A percentile compares a stretch with the other conserved stretches of the same genome.
Conservation (phyloP, 768 basidiomycete species). For the Macrolepiota albuminosa region DNA sequence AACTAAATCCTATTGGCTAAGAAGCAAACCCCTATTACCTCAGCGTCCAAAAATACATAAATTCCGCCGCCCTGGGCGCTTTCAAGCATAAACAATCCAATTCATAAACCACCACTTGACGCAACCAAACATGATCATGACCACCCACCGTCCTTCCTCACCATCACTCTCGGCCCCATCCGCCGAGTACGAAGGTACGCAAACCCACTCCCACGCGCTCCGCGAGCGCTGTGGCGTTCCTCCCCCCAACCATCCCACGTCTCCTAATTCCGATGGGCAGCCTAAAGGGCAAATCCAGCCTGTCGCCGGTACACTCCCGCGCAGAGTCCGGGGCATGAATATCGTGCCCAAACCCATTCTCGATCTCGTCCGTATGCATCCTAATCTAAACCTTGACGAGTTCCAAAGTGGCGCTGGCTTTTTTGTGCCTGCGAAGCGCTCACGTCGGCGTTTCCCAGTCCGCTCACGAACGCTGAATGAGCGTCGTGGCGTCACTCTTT, state of each 20-base stretch:
- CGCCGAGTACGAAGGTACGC: conserved; percentile 1
- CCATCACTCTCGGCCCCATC: neutral
- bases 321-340: neutral
- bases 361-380: neutral
- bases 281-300: conserved; percentile 6
- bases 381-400: neutral
- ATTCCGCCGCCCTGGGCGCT: neutral
- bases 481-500: conserved; percentile 7
- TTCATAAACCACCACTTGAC: conserved; percentile 2
- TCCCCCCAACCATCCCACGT: neutral
- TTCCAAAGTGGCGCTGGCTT: conserved; percentile 1
- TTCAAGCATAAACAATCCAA: neutral
- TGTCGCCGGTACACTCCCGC: neutral
- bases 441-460: neutral
- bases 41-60: neutral
- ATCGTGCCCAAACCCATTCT: neutral
- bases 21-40: neutral
- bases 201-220: neutral
- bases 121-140: neutral
- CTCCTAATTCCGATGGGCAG: conserved; percentile 5
- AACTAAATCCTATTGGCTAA: neutral
- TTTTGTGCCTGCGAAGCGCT: neutral
- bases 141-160: neutral
- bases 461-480: conserved; percentile 3
- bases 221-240: conserved; percentile 7